A percentile compares a stretch with the other conserved stretches of the same genome.
phyloP scores from a whole-genome alignment of 2,329 filamentous ascomycete species.

The Colletotrichum somersetense region DNA sequence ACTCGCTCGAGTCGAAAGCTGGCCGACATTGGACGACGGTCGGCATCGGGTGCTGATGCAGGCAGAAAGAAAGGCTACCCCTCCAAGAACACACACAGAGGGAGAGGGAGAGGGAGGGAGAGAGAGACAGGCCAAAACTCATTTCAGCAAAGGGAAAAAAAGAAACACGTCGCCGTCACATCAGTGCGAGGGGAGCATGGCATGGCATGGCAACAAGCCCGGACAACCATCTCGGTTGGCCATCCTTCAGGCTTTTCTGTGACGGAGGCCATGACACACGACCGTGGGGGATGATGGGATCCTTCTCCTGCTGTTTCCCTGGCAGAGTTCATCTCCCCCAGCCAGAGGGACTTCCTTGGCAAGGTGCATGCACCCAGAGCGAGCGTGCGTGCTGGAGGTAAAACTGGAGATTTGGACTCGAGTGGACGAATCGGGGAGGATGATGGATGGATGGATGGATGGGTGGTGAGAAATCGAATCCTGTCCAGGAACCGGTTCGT shows the following conservation, averaged over 20 bases:
- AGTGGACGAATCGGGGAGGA: slow-evolving; percentile 33
- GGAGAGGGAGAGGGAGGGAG: no score
- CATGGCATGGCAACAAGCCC: neutral
- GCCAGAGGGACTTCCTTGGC: slow-evolving; percentile 22
- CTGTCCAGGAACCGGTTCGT: slow-evolving; percentile 7
- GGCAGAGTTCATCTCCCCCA: slow-evolving; percentile 20
- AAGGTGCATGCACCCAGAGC: slow-evolving; percentile 21
- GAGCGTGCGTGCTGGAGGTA: neutral
- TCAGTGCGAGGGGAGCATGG: neutral
- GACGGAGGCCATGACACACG: slow-evolving; percentile 31
- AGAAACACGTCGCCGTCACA: slow-evolving; percentile 28
- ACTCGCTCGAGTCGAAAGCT: neutral
- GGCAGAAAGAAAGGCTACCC: neutral
- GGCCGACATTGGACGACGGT: slow-evolving; percentile 20
- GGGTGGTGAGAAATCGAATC: slow-evolving; percentile 23
- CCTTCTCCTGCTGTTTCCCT: slow-evolving; percentile 28
- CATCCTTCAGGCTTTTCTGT: slow-evolving; percentile 12
- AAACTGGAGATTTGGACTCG: slow-evolving; percentile 14
- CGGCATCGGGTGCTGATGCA: neutral
- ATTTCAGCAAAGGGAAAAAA: slow-evolving; percentile 13
- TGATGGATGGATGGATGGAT: no score
- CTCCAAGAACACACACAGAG: neutral
- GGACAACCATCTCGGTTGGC: slow-evolving; percentile 31
- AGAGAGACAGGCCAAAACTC: slow-evolving; percentile 7
- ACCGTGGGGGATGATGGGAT: slow-evolving; percentile 24